A percentile compares a stretch with the other conserved stretches of the same genome.
phyloP scores from a whole-genome alignment of 768 basidiomycete genomes.

The Lactifluus hygrophoroides region DNA sequence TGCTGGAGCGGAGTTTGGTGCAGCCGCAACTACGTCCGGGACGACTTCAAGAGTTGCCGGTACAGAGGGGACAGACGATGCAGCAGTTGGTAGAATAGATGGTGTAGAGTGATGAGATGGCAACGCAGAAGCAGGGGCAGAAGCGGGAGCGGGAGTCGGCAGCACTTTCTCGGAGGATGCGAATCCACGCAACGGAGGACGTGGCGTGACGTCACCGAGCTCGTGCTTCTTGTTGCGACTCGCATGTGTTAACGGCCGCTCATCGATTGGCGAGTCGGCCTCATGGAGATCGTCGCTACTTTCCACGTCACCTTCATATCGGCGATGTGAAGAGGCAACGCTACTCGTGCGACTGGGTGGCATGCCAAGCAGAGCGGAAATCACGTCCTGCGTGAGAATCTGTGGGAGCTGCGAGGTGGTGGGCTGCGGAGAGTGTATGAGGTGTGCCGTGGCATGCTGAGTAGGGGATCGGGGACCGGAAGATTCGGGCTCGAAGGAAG shows the following conservation, averaged over 20 bases:
- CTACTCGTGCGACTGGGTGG: conserved; percentile 31
- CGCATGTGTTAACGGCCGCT: conserved; percentile 11
- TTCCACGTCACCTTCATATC: conserved; percentile 32
- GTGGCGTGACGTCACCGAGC: conserved; percentile 53
- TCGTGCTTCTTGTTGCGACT: conserved; percentile 8
- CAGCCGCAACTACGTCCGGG: neutral
- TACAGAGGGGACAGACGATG: conserved; percentile 1
- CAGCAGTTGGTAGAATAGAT: neutral
- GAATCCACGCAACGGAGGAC: conserved; percentile 30
- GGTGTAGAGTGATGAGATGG: conserved; percentile 15
- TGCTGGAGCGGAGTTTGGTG: neutral
- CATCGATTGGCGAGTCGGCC: conserved; percentile 20
- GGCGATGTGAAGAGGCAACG: conserved; percentile 26
- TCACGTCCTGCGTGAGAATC: conserved; percentile 63
- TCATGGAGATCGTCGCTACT: conserved; percentile 25
- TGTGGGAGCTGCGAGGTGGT: conserved; percentile 48
- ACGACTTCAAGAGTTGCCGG: neutral
- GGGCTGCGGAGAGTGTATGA: conserved; percentile 50
- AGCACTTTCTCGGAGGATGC: conserved; percentile 9
- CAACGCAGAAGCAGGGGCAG: neutral
- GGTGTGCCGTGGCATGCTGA: conserved; percentile 18
- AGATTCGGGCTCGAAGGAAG: conserved; percentile 12
- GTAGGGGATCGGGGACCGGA: conserved; percentile 2
- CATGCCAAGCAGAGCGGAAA: conserved; percentile 54
- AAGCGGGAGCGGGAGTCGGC: neutral